Percentiles rank a stretch among this genome's conserved stretches.
phyloP scores from a whole-genome alignment of 2,329 filamentous ascomycete species.

The Colletotrichum sansevieriae region DNA sequence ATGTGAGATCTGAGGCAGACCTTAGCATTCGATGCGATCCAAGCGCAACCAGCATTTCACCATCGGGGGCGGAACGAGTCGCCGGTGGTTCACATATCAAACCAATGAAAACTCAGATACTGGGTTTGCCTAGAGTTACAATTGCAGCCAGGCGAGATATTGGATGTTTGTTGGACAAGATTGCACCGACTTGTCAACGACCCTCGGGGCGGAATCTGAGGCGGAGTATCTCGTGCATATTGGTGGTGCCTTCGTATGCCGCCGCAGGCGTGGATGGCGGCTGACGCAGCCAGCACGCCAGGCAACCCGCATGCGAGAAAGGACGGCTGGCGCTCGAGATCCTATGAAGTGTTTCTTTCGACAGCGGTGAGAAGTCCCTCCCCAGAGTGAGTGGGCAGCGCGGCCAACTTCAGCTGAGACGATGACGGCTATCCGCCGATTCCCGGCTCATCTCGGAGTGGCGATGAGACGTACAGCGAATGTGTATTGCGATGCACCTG shows the following conservation, averaged over 20 bases:
- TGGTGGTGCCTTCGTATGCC: conserved; percentile 26
- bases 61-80: conserved; percentile 20
- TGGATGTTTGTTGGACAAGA: conserved; percentile 15
- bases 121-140: neutral
- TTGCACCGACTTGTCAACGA: neutral
- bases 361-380: conserved; percentile 25
- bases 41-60: conserved; percentile 6
- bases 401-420: neutral
- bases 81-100: neutral
- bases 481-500: conserved; percentile 17
- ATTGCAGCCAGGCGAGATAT: conserved; percentile 10
- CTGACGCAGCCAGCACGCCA: conserved; percentile 31
- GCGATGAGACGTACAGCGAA: conserved; percentile 18
- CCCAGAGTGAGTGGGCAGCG: conserved; percentile 7
- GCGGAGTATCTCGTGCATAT: conserved; percentile 27
- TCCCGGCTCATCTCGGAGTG: neutral
- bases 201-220: conserved; percentile 17
- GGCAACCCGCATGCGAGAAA: conserved; percentile 1
- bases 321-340: conserved; percentile 19
- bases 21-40: neutral
- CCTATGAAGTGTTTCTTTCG: conserved; percentile 19
- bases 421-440: no score
- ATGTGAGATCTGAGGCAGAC: neutral
- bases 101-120: conserved; percentile 1
- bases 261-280: conserved; percentile 26